Conservation (phyloP, 345 rosid genomes). For the Euphorbia lathyris region DNA sequence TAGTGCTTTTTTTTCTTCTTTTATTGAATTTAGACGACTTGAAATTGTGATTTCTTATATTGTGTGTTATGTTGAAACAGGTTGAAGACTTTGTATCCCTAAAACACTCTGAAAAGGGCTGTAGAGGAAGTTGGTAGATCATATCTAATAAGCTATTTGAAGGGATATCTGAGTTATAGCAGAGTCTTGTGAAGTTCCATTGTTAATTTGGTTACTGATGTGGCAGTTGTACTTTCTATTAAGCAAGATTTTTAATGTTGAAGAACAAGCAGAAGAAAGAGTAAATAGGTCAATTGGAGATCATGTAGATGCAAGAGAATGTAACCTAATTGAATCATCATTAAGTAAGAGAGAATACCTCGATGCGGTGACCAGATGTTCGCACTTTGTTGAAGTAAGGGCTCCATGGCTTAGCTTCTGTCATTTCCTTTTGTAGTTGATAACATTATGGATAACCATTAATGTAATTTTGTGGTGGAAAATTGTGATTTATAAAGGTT, state of each 20-base stretch:
- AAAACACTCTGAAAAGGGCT: neutral
- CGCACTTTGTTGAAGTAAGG: slow-evolving; percentile 51
- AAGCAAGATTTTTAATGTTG: slow-evolving; percentile 27
- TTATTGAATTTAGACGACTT: neutral
- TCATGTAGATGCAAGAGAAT: slow-evolving; percentile 16
- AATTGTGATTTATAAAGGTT: slow-evolving; percentile 40
- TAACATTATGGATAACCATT: neutral
- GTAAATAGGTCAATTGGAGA: slow-evolving; percentile 10
- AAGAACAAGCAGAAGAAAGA: slow-evolving; percentile 14
- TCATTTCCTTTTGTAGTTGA: neutral
- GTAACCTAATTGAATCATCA: slow-evolving; percentile 11
- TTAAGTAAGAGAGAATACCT: slow-evolving; percentile 23
- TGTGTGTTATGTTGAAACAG: neutral
- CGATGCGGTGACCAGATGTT: slow-evolving; percentile 34
- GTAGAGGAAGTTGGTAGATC: neutral
- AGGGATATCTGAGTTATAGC: slow-evolving; percentile 2
- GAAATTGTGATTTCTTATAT: neutral
- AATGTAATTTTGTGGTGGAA: neutral
- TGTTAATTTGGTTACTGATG: slow-evolving; percentile 14
- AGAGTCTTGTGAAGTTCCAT: neutral
- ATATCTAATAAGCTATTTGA: neutral
- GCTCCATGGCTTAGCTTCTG: slow-evolving; percentile 8
- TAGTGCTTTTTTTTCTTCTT: neutral
- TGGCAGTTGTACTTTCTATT: slow-evolving; percentile 24
- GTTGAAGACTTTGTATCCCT: neutral